A percentile compares a stretch with the other conserved stretches of the same genome.
These are phyloP conservation scores for Grosmannia huntii DNA, from an alignment of 2,329 filamentous ascomycete genomes.

Conservation along the genomic window DNA sequence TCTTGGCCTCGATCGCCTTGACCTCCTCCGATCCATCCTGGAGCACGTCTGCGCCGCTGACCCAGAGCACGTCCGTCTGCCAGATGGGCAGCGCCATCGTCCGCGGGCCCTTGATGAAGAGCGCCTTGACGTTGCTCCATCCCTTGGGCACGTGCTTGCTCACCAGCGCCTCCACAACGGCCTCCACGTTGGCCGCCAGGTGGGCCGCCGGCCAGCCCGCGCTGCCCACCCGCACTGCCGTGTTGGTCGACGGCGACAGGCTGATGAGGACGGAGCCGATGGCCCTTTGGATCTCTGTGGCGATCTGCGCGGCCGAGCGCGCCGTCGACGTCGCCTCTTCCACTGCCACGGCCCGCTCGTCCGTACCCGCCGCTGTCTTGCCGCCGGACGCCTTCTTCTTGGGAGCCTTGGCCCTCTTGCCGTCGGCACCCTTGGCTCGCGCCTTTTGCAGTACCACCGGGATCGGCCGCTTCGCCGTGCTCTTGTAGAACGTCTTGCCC, in stretches of 20 bases:
- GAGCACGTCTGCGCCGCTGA: conserved; percentile 61
- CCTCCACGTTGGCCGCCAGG: conserved; percentile 67
- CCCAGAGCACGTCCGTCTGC: conserved; percentile 85
- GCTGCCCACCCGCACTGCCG: conserved; percentile 66
- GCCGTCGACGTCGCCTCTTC: conserved; percentile 25
- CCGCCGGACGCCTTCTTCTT: conserved; percentile 45
- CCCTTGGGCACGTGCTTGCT: conserved; percentile 73
- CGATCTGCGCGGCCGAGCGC: conserved; percentile 52
- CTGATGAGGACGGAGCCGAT: conserved; percentile 67
- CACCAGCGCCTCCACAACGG: conserved; percentile 55
- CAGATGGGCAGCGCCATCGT: conserved; percentile 89
- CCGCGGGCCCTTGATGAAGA: conserved; percentile 85
- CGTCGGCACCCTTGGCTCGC: conserved; percentile 49
- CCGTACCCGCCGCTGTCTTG: conserved; percentile 54
- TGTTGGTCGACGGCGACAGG: conserved; percentile 66
- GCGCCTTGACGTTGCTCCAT: conserved; percentile 71
- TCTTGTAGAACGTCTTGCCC: conserved; percentile 88
- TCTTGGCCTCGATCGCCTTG: conserved; percentile 26
- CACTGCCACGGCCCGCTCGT: conserved; percentile 59
- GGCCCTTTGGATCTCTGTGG: conserved; percentile 69
- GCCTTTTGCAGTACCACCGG: conserved; percentile 57
- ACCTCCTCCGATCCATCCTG: conserved; percentile 35
- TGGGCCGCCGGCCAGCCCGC: conserved; percentile 63
- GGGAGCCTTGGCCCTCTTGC: conserved; percentile 38
- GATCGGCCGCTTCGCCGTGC: conserved; percentile 70